These are phyloP conservation scores for Pisolithus albus DNA, from an alignment of 768 basidiomycete species.

Conservation along the genomic window DNA sequence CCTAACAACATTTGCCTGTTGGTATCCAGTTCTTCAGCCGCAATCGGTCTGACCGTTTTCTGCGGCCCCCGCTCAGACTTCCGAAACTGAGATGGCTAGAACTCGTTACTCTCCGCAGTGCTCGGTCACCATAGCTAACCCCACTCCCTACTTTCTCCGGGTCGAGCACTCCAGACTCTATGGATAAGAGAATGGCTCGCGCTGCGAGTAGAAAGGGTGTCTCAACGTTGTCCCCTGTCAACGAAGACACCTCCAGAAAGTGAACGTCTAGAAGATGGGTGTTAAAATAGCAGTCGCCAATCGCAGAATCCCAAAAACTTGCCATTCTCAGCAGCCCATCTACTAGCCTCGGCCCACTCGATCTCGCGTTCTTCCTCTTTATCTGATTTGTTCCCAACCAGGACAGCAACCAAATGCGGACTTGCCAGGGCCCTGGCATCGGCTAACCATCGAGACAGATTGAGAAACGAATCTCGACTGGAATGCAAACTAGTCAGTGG, in stretches of 20 bases:
- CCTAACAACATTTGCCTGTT: conserved; percentile 59
- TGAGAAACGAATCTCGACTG: conserved; percentile 83
- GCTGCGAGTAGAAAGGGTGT: conserved; percentile 87
- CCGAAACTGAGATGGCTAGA: conserved; percentile 86
- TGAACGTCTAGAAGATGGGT: conserved; percentile 59
- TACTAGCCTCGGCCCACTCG: conserved; percentile 89
- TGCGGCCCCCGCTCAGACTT: conserved; percentile 64
- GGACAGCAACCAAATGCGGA: conserved; percentile 80
- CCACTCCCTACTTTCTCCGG: conserved; percentile 94
- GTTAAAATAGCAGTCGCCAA: conserved; percentile 1
- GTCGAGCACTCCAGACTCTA: conserved; percentile 86
- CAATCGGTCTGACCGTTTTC: conserved; percentile 51
- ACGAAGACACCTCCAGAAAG: conserved; percentile 88
- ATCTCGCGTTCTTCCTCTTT: conserved; percentile 92
- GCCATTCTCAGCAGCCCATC: conserved; percentile 97
- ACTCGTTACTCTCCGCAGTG: conserved; percentile 83
- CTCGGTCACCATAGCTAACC: conserved; percentile 93
- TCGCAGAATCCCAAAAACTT: conserved; percentile 12
- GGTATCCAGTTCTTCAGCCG: conserved; percentile 60
- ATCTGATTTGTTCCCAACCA: conserved; percentile 96
- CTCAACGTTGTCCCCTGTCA: conserved; percentile 90
- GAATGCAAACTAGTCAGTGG: conserved; percentile 3
- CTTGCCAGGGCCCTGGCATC: conserved; percentile 92
- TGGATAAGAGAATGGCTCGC: conserved; percentile 80
- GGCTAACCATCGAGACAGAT: conserved; percentile 82